Evolutionary conservation across 805 yeast species (phyloP).

Genomic region (Teunomyces tritomae): DNA sequence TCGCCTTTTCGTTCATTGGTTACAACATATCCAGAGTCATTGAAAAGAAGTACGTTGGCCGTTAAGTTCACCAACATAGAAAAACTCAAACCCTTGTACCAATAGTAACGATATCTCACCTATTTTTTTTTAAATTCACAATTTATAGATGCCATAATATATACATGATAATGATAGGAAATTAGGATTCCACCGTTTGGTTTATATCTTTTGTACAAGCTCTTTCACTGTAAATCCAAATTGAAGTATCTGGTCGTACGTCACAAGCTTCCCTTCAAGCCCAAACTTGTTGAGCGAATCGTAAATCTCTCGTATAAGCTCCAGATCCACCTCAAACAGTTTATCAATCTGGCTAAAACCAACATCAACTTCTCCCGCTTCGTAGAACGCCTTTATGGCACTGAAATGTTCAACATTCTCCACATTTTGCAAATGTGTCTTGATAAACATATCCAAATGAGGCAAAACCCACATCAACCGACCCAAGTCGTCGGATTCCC

Average conservation of each 20-base stretch:
- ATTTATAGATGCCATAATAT: slow-evolving; percentile 2
- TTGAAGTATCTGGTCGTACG: slow-evolving; percentile 18
- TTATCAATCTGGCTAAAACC: neutral
- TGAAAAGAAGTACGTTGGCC: slow-evolving; percentile 63
- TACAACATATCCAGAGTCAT: slow-evolving; percentile 58
- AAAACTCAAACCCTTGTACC: too few relatives aligned
- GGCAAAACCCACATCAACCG: slow-evolving; percentile 37
- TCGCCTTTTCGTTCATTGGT: slow-evolving; percentile 61
- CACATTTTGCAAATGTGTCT: neutral
- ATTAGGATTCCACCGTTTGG: neutral
- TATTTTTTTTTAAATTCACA: neutral
- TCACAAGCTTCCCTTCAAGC: slow-evolving; percentile 26
- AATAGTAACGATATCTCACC: neutral
- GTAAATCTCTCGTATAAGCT: slow-evolving; percentile 17
- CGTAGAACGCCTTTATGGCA: slow-evolving; percentile 5
- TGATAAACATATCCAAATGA: slow-evolving; percentile 24
- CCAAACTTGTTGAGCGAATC: slow-evolving; percentile 20
- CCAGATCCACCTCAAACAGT: slow-evolving; percentile 11
- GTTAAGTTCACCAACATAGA: slow-evolving; percentile 21
- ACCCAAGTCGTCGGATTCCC: slow-evolving; percentile 28
- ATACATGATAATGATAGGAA: slow-evolving; percentile 4
- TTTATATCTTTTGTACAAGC: neutral
- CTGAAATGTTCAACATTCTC: slow-evolving; percentile 7
- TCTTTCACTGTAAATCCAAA: slow-evolving; percentile 10
- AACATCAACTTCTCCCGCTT: slow-evolving; percentile 3